Evolutionary conservation across 306 rosid genomes (phyloP).

Genomic region (Quercus engelmannii): DNA sequence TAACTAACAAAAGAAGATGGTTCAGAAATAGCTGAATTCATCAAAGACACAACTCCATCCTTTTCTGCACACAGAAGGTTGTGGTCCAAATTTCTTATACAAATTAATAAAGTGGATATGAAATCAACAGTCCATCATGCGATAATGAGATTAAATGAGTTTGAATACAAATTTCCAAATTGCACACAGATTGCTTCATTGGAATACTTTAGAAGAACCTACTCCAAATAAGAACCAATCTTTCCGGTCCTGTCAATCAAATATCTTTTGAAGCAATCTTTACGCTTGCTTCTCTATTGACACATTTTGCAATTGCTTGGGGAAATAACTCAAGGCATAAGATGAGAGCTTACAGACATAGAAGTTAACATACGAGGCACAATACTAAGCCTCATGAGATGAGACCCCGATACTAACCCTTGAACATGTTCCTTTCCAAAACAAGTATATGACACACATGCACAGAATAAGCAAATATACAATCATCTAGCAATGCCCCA

Average conservation of each 20-base stretch:
- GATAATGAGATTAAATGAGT: background rate
- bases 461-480: too few species aligned
- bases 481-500: too few species aligned
- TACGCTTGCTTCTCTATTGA: background rate
- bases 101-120: background rate
- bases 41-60: background rate
- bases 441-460: too few species aligned
- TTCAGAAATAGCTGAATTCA: background rate
- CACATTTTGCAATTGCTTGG: background rate
- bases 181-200: background rate
- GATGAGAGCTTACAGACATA: background rate
- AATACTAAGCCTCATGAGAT: background rate
- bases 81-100: background rate
- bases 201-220: background rate
- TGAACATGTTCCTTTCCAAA: background rate
- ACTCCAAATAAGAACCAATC: background rate
- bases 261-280: background rate
- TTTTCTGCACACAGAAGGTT: background rate
- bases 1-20: background rate
- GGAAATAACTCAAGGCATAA: background rate
- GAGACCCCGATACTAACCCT: background rate
- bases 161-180: background rate
- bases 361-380: background rate
- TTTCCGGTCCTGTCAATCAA: background rate
- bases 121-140: background rate